A percentile compares a stretch with the other conserved stretches of the same genome.
Evolutionary conservation across 768 basidiomycete genomes (phyloP).

Genomic region (Strobilomyces dryophilus): DNA sequence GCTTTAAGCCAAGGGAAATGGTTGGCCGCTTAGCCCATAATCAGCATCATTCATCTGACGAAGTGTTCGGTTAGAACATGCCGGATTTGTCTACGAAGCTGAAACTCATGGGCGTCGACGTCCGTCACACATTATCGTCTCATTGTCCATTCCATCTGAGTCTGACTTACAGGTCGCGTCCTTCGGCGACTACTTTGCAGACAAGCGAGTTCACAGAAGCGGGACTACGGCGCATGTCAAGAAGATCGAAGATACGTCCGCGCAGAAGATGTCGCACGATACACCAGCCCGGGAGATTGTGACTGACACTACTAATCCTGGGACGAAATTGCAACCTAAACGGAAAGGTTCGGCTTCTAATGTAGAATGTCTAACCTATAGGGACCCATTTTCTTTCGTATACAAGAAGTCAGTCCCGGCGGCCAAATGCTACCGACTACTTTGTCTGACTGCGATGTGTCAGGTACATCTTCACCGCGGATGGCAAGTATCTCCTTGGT

Average conservation of each 20-base stretch:
- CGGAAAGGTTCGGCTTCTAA: background rate
- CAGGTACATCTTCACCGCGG: conserved; percentile 63
- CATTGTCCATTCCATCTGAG: background rate
- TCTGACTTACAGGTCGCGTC: conserved; percentile 45
- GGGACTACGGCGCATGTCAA: background rate
- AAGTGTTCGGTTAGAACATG: conserved; percentile 34
- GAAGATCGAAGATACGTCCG: background rate
- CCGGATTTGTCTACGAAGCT: conserved; percentile 72
- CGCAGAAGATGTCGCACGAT: background rate
- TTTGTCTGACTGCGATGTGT: background rate
- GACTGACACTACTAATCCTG: conserved; percentile 21
- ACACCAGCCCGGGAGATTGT: background rate
- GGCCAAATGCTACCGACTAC: background rate
- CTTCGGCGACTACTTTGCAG: conserved; percentile 72
- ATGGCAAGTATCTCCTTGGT: conserved; percentile 68
- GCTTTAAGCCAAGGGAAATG: conserved; percentile 43
- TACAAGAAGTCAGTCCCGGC: conserved; percentile 55
- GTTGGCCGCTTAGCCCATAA: conserved; percentile 12
- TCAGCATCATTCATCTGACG: background rate
- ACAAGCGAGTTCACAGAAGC: conserved; percentile 34
- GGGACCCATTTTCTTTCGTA: conserved; percentile 64
- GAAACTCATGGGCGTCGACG: conserved; percentile 54
- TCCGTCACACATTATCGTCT: conserved; percentile 15
- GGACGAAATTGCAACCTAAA: background rate
- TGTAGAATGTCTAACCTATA: conserved; percentile 52